phyloP scores from a whole-genome alignment of 31 red algal species.

The Porphyra umbilicalis region DNA sequence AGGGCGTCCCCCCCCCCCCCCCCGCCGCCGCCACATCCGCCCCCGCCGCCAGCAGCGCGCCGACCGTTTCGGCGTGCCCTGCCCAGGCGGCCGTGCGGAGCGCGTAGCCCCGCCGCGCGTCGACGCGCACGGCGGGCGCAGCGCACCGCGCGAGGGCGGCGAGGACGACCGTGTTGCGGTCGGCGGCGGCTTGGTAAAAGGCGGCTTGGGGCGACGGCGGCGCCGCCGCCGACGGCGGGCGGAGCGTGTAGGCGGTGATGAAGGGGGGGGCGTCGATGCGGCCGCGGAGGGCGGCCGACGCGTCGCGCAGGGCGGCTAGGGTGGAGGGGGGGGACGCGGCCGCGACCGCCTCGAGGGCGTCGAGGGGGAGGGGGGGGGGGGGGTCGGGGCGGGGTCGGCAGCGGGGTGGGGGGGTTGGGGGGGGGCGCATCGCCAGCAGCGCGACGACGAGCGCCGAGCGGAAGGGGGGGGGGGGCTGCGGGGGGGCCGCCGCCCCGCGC shows the following conservation, averaged over 20 bases:
- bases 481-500: too few relatives aligned
- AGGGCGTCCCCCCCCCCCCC: neutral
- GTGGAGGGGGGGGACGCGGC: neutral
- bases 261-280: neutral
- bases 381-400: too few relatives aligned
- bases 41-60: neutral
- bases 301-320: neutral
- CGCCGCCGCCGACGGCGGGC: neutral
- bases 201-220: neutral
- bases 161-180: neutral
- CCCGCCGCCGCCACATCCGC: neutral
- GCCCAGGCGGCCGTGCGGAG: slow-evolving; percentile 21
- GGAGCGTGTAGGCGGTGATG: neutral
- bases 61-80: neutral
- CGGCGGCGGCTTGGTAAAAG: neutral
- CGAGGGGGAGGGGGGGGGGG: neutral
- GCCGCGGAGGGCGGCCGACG: neutral
- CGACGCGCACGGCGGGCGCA: neutral
- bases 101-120: neutral
- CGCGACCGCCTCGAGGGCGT: neutral
- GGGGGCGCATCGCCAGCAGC: too few relatives aligned
- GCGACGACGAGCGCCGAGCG: too few relatives aligned
- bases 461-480: too few relatives aligned
- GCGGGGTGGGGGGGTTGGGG: too few relatives aligned
- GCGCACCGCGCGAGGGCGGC: neutral